These are phyloP conservation scores for Metschnikowia henanensis DNA, from an alignment of 805 yeast species.

Conservation along the genomic window DNA sequence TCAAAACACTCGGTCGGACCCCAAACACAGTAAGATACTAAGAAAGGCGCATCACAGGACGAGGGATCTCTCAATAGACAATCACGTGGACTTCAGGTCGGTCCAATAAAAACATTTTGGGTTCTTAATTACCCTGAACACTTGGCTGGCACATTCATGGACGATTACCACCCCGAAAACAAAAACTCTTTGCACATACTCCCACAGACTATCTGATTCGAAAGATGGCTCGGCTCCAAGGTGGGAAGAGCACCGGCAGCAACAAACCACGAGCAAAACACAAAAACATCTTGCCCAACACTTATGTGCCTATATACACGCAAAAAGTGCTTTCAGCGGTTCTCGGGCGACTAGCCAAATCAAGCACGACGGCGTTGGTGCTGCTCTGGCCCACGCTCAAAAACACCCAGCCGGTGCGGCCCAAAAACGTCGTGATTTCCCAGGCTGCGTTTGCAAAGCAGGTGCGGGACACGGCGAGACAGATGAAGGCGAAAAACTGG, in stretches of 20 bases:
- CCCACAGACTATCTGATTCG: no score
- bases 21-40: no score
- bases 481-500: conserved; percentile 16
- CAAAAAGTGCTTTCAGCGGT: conserved; percentile 21
- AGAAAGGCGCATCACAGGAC: no score
- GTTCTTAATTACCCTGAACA: no score
- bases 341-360: conserved; percentile 31
- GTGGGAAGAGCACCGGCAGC: not conserved
- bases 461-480: conserved; percentile 12
- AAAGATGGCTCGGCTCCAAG: not conserved
- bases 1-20: no score
- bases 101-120: no score
- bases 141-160: no score
- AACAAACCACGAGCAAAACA: conserved; percentile 7
- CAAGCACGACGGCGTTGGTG: conserved; percentile 32
- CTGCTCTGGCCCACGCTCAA: conserved; percentile 35
- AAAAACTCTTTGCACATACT: no score
- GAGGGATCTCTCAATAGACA: no score
- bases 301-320: conserved; percentile 35
- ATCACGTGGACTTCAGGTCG: no score
- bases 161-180: no score
- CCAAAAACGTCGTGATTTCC: conserved; percentile 6
- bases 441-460: conserved; percentile 10
- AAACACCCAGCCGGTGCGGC: conserved; percentile 23
- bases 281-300: conserved; percentile 38